phyloP scores from a whole-genome alignment of 2,329 filamentous ascomycete genomes.

The Elsinoe fawcettii region DNA sequence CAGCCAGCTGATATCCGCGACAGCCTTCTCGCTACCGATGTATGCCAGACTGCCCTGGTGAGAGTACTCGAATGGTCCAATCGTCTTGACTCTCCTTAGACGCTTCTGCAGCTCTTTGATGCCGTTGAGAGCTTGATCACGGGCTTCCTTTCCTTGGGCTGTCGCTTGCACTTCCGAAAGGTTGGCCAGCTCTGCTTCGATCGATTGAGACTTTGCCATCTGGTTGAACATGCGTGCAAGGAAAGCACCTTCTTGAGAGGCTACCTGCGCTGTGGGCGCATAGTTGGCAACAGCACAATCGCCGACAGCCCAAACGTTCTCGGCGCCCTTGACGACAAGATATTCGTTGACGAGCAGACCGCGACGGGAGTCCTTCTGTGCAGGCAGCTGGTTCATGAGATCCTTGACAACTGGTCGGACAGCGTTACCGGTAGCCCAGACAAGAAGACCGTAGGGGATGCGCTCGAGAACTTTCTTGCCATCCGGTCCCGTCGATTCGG shows the following conservation, averaged over 20 bases:
- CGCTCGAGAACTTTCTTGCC: slow-evolving; percentile 73
- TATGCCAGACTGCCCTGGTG: slow-evolving; percentile 96
- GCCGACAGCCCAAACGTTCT: slow-evolving; percentile 96
- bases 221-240: slow-evolving; percentile 95
- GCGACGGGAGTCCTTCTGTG: slow-evolving; percentile 89
- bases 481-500: slow-evolving; percentile 71
- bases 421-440: slow-evolving; percentile 97
- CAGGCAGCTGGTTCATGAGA: slow-evolving; percentile 83
- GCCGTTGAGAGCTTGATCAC: slow-evolving; percentile 51
- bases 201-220: slow-evolving; percentile 86
- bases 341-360: slow-evolving; percentile 98
- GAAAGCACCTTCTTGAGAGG: slow-evolving; percentile 90
- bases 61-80: slow-evolving; percentile 97
- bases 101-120: slow-evolving; percentile 84
- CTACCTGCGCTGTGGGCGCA: slow-evolving; percentile 93
- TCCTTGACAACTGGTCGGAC: slow-evolving; percentile 83
- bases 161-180: slow-evolving; percentile 56
- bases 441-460: slow-evolving; percentile 89
- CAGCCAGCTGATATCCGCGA: slow-evolving; percentile 95
- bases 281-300: slow-evolving; percentile 98
- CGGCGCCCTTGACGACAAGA: slow-evolving; percentile 91
- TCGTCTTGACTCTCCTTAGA: slow-evolving; percentile 80
- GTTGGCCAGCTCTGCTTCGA: slow-evolving; percentile 66
- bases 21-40: slow-evolving; percentile 95
- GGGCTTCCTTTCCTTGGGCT: slow-evolving; percentile 54